Conservation (phyloP, 208 protist genomes). For the Leishmania tarentolae region DNA sequence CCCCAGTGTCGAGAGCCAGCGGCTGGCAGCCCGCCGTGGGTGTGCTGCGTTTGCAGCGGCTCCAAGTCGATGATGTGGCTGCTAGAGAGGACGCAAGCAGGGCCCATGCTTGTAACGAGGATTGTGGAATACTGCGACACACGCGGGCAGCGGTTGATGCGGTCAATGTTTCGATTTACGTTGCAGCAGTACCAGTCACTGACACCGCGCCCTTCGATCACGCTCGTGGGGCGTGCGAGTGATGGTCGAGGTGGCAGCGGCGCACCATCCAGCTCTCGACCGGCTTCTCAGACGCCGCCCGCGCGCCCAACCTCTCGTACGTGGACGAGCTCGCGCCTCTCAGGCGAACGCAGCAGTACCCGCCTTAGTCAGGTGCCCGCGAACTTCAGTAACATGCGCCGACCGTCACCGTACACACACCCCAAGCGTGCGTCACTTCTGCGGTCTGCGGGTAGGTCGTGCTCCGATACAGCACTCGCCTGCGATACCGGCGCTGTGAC, state of each 20-base stretch:
- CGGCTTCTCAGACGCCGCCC: conserved; percentile 20
- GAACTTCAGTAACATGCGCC: conserved; percentile 19
- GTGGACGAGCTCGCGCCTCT: conserved; percentile 12
- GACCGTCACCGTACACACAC: conserved; percentile 19
- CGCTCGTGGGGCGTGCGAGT: conserved; percentile 8
- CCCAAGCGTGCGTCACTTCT: conserved; percentile 25
- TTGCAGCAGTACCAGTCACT: conserved; percentile 34
- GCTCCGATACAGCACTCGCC: not conserved
- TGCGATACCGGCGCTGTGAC: not conserved
- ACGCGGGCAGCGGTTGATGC: conserved; percentile 57
- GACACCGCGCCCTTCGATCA: conserved; percentile 19
- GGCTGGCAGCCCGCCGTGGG: conserved; percentile 32
- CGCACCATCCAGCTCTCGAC: not conserved
- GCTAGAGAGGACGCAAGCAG: conserved; percentile 59
- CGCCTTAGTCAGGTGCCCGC: conserved; percentile 17
- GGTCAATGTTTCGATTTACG: conserved; percentile 64
- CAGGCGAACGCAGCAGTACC: conserved; percentile 10
- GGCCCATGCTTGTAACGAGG: conserved; percentile 48
- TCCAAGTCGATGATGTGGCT: conserved; percentile 65
- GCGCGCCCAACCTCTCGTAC: conserved; percentile 4
- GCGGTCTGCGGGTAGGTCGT: not conserved
- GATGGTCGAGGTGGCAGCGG: conserved; percentile 15
- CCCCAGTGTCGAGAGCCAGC: conserved; percentile 47
- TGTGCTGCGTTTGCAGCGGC: conserved; percentile 59
- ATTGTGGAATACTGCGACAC: conserved; percentile 77